Evolutionary conservation across 164 flowering plant genomes (phyloP), one percentile per base, ranked within the genome.

Genomic region (Annona cherimola): DNA sequence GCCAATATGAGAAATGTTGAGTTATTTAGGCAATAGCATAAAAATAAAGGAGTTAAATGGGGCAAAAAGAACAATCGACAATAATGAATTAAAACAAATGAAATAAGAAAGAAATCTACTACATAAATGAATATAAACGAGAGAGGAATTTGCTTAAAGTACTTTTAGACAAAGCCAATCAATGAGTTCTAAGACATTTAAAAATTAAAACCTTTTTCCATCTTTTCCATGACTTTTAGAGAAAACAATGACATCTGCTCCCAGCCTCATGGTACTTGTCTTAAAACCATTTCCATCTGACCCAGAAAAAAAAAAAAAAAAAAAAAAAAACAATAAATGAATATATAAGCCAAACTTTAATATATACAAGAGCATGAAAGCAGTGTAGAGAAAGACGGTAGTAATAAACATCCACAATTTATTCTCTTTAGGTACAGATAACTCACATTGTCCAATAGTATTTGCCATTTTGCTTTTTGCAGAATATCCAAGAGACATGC

Each of bases 201-300:
- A 59, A 26, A 65, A 40, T 63, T 19, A 74, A 44, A 76, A 92
- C 99, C 98, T 82, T 77, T 80, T 88, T 70, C 91, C 90, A 76
- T 86, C 84, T 76, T 80, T 80, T 72, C 91, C 96, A 68, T 42
- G 42, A 75, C 85, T 87, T 35, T 97, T 91, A 42, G 99, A 90
- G 75, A 93, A 93, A 57, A 96, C 97, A 80, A 96, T 89, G 26
- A 96, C 99, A 86, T 96, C 98, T 68, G 97, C 97, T 73, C 99
- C 99, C 76, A 96, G 96, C 72, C 98, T 88, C 98, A 93, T 96
- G 42, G 98, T 90, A 76, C 99, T 96, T 5, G 98, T 96, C 81
- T 93, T 93, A 75, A 96, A 96, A 35, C 99, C 99, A 84, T 96
- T 96, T 77, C 99, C 98, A 86, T 93, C 99, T 95, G 80, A 39